phyloP scores from a whole-genome alignment of 495 filamentous ascomycete genomes.

The Aspergillus kassunensis region DNA sequence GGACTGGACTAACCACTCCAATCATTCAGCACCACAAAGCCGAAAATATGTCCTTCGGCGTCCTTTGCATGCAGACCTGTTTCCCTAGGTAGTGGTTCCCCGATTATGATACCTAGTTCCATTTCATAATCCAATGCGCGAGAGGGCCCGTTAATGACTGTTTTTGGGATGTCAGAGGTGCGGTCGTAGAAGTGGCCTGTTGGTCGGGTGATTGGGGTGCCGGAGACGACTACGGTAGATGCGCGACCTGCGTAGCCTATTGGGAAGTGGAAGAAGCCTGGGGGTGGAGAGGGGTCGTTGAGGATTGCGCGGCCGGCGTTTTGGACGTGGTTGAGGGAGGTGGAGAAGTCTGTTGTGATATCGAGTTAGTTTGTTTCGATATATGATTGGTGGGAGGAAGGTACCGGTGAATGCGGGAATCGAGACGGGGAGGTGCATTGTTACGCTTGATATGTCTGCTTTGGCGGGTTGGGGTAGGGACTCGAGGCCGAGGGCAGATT shows the following conservation, averaged over 20 bases:
- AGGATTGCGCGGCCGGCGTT: slow-evolving; percentile 30
- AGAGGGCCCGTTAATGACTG: slow-evolving; percentile 49
- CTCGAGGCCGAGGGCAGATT: slow-evolving; percentile 30
- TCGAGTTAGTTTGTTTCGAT: not conserved
- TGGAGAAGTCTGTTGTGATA: slow-evolving; percentile 69
- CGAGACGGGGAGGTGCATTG: slow-evolving; percentile 67
- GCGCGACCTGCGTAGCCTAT: slow-evolving; percentile 68
- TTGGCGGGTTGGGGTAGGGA: slow-evolving; percentile 47
- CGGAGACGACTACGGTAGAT: slow-evolving; percentile 67
- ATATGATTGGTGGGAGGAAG: slow-evolving; percentile 17
- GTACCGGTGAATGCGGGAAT: slow-evolving; percentile 66
- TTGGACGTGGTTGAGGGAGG: slow-evolving; percentile 32
- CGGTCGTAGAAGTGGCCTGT: slow-evolving; percentile 64
- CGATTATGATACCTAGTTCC: slow-evolving; percentile 75
- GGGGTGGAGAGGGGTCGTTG: slow-evolving; percentile 32
- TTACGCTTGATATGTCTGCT: slow-evolving; percentile 53
- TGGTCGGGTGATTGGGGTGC: slow-evolving; percentile 65
- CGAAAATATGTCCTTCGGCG: slow-evolving; percentile 74
- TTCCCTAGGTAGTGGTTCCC: slow-evolving; percentile 26
- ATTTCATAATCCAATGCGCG: slow-evolving; percentile 74
- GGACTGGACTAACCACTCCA: slow-evolving; percentile 75
- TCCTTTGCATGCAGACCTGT: slow-evolving; percentile 29
- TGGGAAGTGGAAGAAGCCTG: slow-evolving; percentile 32
- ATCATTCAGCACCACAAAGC: slow-evolving; percentile 81
- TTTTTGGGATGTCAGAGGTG: slow-evolving; percentile 13